Evolutionary conservation across 108 stramenopile genomes (phyloP).

Genomic region (Skeletonema marinoi): DNA sequence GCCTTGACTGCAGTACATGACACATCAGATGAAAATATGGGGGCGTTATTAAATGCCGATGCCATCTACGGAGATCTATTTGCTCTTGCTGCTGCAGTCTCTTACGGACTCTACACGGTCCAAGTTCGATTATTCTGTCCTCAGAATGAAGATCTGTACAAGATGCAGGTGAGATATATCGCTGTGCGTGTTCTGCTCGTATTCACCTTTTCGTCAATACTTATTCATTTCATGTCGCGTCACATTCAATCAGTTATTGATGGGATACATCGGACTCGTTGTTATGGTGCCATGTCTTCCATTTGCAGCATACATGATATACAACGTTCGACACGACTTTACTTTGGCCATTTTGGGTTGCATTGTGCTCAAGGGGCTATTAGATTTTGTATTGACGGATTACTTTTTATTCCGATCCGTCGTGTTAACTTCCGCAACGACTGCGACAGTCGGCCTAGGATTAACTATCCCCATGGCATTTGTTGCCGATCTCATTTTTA

Average conservation of each 20-base stretch:
- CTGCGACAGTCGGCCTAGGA: conserved; percentile 34
- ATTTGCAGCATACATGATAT: conserved; percentile 5
- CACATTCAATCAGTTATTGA: conserved; percentile 8
- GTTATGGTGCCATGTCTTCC: conserved; percentile 10
- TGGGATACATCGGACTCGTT: conserved; percentile 39
- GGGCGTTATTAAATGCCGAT: not conserved
- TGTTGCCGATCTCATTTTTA: conserved; percentile 10
- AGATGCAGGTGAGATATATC: conserved; percentile 4
- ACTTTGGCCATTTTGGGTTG: conserved; percentile 3
- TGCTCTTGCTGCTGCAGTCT: conserved; percentile 25
- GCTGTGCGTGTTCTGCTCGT: not conserved
- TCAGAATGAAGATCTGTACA: conserved; percentile 36
- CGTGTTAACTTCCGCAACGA: conserved; percentile 24
- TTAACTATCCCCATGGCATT: conserved; percentile 42
- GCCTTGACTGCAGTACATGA: conserved; percentile 36
- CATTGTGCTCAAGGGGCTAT: conserved; percentile 16
- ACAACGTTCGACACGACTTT: not conserved
- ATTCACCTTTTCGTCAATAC: not conserved
- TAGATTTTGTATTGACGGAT: conserved; percentile 36
- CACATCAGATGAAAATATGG: conserved; percentile 11
- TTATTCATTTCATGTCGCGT: not conserved
- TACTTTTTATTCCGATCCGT: conserved; percentile 35
- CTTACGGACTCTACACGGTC: conserved; percentile 35
- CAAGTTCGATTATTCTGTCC: conserved; percentile 38
- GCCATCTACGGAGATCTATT: conserved; percentile 21